Evolutionary conservation across 805 yeast genomes (phyloP).

Genomic region (Myxozyma kluyveri): DNA sequence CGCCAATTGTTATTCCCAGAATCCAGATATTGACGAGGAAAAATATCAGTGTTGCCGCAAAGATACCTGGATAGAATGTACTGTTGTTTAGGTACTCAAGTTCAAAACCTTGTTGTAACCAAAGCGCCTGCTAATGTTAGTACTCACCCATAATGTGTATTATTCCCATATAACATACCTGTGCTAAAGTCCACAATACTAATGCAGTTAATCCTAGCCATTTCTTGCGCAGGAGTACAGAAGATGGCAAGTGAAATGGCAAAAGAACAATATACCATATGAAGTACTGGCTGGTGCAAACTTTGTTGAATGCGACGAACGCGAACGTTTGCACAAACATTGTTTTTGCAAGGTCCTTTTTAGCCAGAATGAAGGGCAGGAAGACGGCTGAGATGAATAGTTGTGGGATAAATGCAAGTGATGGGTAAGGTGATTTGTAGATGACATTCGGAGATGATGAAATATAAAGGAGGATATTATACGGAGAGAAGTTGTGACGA

Average conservation of each 20-base stretch:
- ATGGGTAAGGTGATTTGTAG: constrained; percentile 40
- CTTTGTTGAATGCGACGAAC: constrained; percentile 77
- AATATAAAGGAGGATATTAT: constrained; percentile 62
- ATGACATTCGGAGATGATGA: constrained; percentile 37
- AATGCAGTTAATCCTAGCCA: constrained; percentile 45
- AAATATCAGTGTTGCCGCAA: constrained; percentile 55
- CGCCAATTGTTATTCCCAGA: constrained; percentile 54
- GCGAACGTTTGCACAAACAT: constrained; percentile 73
- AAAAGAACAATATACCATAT: constrained; percentile 87
- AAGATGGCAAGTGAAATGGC: constrained; percentile 61
- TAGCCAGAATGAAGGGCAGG: constrained; percentile 54
- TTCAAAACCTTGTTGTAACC: constrained; percentile 76
- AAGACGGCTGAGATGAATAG: constrained; percentile 55
- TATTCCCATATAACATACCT: constrained; percentile 22
- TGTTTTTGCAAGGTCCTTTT: constrained; percentile 47
- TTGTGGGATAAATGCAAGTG: constrained; percentile 83
- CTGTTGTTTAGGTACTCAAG: constrained; percentile 75
- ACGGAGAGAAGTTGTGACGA: constrained; percentile 89
- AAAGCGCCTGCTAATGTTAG: too few species aligned
- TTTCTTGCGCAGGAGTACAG: constrained; percentile 24
- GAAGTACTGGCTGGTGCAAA: constrained; percentile 91
- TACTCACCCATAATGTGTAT: too few species aligned
- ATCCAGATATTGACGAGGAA: constrained; percentile 62
- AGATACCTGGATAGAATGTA: constrained; percentile 60
- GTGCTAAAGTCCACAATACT: constrained; percentile 59